Conservation (phyloP, 2,329 filamentous ascomycete genomes). For the Sclerotinia subarctica region DNA sequence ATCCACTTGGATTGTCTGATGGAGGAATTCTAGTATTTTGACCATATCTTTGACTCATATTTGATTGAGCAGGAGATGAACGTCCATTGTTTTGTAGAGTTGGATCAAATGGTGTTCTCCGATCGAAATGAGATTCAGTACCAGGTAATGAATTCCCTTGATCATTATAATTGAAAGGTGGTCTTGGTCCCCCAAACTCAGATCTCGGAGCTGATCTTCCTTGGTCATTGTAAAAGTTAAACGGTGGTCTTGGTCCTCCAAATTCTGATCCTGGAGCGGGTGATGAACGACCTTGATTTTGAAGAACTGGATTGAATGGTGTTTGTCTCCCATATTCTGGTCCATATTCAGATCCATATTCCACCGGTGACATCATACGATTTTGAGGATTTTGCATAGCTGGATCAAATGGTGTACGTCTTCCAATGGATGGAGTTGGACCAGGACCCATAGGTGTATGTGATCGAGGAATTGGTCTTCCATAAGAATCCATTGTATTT, state of each 20-base stretch:
- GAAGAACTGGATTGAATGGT: conserved; percentile 1
- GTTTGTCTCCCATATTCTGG: conserved; percentile 13
- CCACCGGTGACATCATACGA: conserved; percentile 3
- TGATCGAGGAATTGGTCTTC: conserved; percentile 33
- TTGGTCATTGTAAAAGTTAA: background rate
- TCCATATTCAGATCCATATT: background rate
- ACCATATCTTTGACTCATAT: background rate
- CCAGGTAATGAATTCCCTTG: background rate
- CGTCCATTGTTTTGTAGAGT: background rate
- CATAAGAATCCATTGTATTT: conserved; percentile 29
- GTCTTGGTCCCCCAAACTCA: background rate
- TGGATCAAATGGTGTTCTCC: conserved; percentile 15
- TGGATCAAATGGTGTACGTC: conserved; percentile 33
- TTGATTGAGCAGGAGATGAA: background rate
- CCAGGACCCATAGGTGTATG: conserved; percentile 31
- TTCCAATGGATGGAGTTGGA: conserved; percentile 32
- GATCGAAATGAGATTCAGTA: background rate
- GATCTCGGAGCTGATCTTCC: background rate
- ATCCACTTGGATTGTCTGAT: background rate
- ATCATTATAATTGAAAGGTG: conserved; percentile 7
- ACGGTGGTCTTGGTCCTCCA: background rate
- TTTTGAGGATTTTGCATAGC: conserved; percentile 15
- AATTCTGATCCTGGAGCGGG: conserved; percentile 9
- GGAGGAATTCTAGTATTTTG: background rate
- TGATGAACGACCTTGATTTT: conserved; percentile 8